A percentile compares a stretch with the other conserved stretches of the same genome.
phyloP scores from a whole-genome alignment of 2,329 filamentous ascomycete species.

The Helicocarpus griseus region DNA sequence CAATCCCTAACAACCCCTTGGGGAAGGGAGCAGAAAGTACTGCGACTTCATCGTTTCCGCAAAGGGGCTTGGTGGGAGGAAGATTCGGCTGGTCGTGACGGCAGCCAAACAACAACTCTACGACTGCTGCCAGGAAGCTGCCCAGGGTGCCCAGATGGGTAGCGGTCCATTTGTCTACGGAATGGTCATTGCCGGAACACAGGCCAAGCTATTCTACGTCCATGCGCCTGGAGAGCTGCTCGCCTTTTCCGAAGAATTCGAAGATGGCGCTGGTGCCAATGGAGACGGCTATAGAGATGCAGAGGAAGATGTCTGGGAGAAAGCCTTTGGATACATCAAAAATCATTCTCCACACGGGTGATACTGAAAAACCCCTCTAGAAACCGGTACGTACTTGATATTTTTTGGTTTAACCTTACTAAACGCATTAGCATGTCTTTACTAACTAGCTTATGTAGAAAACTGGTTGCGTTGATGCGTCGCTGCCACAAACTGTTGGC shows the following conservation, averaged over 20 bases:
- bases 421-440: too few species aligned
- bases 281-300: constrained; percentile 2
- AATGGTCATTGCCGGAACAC: background rate
- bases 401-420: too few species aligned
- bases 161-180: background rate
- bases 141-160: background rate
- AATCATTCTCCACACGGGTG: too few species aligned
- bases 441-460: too few species aligned
- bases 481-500: too few species aligned
- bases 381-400: too few species aligned
- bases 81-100: background rate
- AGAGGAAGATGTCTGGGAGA: background rate
- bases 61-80: background rate
- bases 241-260: background rate
- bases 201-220: background rate
- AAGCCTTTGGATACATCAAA: background rate
- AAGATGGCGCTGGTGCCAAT: background rate
- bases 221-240: background rate
- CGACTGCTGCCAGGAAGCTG: background rate
- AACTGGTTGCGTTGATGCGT: too few species aligned
- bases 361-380: too few species aligned
- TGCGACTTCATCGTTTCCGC: background rate
- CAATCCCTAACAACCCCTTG: background rate
- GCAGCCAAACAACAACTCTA: background rate
- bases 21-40: background rate